These are phyloP conservation scores for Podaxis mareebaensis DNA, from an alignment of 768 basidiomycete genomes.

Conservation along the genomic window DNA sequence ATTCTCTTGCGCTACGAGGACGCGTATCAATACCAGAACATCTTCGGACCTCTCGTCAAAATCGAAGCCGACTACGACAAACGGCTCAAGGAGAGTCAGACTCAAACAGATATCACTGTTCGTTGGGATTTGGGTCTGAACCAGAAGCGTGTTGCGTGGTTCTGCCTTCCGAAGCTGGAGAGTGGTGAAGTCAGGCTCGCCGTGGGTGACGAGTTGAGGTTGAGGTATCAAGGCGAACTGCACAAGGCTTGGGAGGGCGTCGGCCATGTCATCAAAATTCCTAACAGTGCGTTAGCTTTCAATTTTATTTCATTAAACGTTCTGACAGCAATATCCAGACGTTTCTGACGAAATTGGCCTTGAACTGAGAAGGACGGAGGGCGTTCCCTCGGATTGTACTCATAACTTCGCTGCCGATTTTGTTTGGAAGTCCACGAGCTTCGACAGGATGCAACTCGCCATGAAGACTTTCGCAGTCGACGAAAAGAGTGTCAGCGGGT, in stretches of 20 bases:
- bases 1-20: slow-evolving; percentile 93
- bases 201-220: slow-evolving; percentile 91
- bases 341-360: slow-evolving; percentile 98
- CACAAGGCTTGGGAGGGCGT: slow-evolving; percentile 97
- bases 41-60: slow-evolving; percentile 98
- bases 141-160: slow-evolving; percentile 99
- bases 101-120: slow-evolving; percentile 94
- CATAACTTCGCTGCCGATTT: slow-evolving; percentile 98
- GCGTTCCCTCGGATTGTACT: slow-evolving; percentile 90
- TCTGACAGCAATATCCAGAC: slow-evolving; percentile 47
- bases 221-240: slow-evolving; percentile 86
- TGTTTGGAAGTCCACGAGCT: slow-evolving; percentile 99
- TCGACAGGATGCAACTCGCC: slow-evolving; percentile 98
- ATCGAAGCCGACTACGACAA: slow-evolving; percentile 99
- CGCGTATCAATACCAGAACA: slow-evolving; percentile 99
- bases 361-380: slow-evolving; percentile 87
- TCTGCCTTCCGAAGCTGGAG: slow-evolving; percentile 93
- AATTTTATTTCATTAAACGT: slow-evolving; percentile 7
- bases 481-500: slow-evolving; percentile 98
- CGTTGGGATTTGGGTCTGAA: slow-evolving; percentile 98
- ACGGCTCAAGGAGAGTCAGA: slow-evolving; percentile 96
- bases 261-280: slow-evolving; percentile 98
- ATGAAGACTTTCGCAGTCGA: slow-evolving; percentile 99
- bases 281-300: slow-evolving; percentile 74
- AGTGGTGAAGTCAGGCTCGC: slow-evolving; percentile 97